Evolutionary conservation across 176 grass and related monocot genomes (phyloP).

Genomic region (Juncus inflexus): DNA sequence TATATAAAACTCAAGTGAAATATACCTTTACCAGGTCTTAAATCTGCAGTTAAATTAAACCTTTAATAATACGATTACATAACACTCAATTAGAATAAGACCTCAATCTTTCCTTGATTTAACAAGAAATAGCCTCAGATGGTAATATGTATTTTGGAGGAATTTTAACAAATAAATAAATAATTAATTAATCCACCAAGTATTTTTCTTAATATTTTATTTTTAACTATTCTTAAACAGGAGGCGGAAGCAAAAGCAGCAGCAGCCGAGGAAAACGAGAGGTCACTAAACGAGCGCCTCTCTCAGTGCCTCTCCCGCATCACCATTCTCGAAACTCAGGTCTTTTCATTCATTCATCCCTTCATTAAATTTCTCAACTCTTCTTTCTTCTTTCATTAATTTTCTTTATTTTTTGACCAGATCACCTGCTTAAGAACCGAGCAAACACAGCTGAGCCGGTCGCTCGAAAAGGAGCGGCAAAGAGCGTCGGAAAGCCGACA

Average conservation of each 20-base stretch:
- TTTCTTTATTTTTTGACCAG: conserved; percentile 33
- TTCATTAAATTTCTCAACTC: neutral
- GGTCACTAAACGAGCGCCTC: conserved; percentile 76
- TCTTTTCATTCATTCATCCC: conserved; percentile 15
- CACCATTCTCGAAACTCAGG: conserved; percentile 96
- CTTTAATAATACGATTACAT: neutral
- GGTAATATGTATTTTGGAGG: neutral
- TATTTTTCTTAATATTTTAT: neutral
- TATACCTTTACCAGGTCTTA: neutral
- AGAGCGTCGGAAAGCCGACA: conserved; percentile 99
- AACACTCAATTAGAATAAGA: neutral
- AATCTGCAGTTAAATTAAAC: conserved; percentile 14
- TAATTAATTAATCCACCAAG: no score
- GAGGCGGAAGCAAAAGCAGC: conserved; percentile 99
- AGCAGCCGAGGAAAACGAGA: conserved; percentile 86
- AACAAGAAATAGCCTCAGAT: no score
- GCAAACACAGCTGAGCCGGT: conserved; percentile 95
- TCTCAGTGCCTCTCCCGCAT: conserved; percentile 80
- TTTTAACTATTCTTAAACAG: conserved; percentile 50
- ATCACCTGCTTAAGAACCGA: conserved; percentile 97
- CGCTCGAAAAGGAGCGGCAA: conserved; percentile 96
- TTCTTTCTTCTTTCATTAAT: conserved; percentile 10
- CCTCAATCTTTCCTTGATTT: neutral
- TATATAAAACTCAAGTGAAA: neutral
- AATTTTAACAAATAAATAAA: neutral